Evolutionary conservation across 192 early-diverging fungal species (phyloP).

Genomic region (Backusella australiensis): DNA sequence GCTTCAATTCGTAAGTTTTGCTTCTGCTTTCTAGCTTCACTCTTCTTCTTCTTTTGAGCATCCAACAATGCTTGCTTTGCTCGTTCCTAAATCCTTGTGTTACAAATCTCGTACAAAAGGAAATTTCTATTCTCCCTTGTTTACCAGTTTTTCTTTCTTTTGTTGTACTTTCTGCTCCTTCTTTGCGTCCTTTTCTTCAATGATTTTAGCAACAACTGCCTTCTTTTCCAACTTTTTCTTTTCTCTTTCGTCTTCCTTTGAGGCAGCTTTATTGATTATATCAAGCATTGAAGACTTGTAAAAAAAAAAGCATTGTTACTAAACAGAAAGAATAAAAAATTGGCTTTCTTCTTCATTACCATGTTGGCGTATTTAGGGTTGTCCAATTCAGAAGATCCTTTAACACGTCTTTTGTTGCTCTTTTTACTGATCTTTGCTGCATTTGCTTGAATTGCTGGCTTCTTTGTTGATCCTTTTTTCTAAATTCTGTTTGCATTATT

Average conservation of each 20-base stretch:
- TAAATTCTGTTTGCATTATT: not conserved
- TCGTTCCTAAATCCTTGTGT: not conserved
- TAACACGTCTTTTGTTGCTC: not conserved
- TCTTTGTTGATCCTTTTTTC: not conserved
- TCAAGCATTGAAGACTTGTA: not conserved
- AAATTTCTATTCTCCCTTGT: not conserved
- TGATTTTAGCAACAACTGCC: conserved; percentile 9
- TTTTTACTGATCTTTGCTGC: conserved; percentile 6
- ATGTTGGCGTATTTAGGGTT: conserved; percentile 12
- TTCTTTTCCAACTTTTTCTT: conserved; percentile 3
- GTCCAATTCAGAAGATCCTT: conserved; percentile 11
- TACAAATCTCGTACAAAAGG: not conserved
- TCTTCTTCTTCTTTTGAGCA: not conserved
- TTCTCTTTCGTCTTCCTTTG: not conserved
- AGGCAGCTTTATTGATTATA: conserved; percentile 1
- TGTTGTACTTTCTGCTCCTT: not conserved
- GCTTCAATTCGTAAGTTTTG: not conserved
- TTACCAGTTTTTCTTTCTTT: conserved; percentile 8
- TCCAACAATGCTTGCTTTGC: not conserved
- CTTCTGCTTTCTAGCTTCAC: conserved; percentile 7
- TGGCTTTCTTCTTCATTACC: not conserved
- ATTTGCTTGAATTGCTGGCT: not conserved
- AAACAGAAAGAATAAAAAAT: not conserved
- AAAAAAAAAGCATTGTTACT: not conserved
- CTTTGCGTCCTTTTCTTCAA: conserved; percentile 3